Conservation (phyloP, 192 early-diverging fungal species). For the Powellomyces hirtus region DNA sequence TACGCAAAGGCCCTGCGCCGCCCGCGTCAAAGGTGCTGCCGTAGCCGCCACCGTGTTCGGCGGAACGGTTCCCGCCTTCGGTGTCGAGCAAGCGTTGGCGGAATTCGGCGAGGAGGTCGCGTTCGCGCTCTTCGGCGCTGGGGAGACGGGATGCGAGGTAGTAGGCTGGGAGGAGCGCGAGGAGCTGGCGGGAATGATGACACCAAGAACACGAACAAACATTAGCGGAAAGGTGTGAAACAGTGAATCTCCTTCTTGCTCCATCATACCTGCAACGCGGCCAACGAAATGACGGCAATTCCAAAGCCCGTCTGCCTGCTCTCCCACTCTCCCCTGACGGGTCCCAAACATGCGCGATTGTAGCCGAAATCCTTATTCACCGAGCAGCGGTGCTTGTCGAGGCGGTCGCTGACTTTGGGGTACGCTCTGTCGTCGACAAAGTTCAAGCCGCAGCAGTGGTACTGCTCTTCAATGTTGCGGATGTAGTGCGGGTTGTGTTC, state of each 20-base stretch:
- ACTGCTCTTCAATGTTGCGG: constrained; percentile 42
- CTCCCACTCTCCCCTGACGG: constrained; percentile 26
- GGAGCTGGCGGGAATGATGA: constrained; percentile 1
- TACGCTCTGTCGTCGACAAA: constrained; percentile 34
- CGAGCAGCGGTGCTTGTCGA: constrained; percentile 4
- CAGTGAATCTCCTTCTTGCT: not conserved
- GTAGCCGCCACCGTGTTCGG: not conserved
- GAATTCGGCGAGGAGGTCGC: constrained; percentile 14
- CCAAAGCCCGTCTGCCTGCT: constrained; percentile 26
- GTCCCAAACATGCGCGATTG: constrained; percentile 19
- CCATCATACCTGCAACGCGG: constrained; percentile 6
- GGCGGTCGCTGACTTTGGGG: constrained; percentile 23
- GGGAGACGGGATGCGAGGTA: constrained; percentile 22
- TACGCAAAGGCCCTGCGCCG: not conserved
- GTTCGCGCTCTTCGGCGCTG: constrained; percentile 10
- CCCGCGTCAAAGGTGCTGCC: not conserved
- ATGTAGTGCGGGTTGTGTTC: constrained; percentile 35
- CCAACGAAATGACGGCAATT: constrained; percentile 9
- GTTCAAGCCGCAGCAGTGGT: constrained; percentile 37
- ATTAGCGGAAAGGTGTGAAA: not conserved
- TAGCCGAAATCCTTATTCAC: constrained; percentile 30
- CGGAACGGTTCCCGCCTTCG: no score
- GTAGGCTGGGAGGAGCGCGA: constrained; percentile 22
- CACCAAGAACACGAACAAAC: not conserved
- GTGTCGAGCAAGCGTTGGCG: constrained; percentile 23